Conservation (phyloP, 148 eudicot species). For the Rhododendron griersonianum region DNA sequence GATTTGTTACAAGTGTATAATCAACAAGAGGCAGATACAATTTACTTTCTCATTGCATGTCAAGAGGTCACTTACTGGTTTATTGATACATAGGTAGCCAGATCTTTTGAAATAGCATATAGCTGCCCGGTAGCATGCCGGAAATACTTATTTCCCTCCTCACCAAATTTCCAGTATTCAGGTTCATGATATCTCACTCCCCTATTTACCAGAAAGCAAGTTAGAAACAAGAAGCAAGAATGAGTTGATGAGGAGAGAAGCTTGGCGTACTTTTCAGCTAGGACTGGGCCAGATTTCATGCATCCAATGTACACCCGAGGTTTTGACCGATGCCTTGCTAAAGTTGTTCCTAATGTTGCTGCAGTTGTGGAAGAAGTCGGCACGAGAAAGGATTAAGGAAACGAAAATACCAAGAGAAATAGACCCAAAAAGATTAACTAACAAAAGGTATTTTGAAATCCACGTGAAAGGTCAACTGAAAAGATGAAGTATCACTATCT, state of each 20-base stretch:
- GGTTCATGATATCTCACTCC: constrained; percentile 74
- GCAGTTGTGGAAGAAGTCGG: constrained; percentile 13
- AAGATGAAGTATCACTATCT: not conserved
- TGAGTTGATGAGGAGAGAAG: not conserved
- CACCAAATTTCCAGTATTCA: constrained; percentile 78
- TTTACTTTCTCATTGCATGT: not conserved
- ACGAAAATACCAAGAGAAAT: not conserved
- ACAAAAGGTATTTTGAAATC: not conserved
- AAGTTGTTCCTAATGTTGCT: constrained; percentile 66
- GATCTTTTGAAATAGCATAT: constrained; percentile 64
- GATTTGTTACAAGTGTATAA: not conserved
- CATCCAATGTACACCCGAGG: constrained; percentile 74
- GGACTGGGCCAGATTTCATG: constrained; percentile 87
- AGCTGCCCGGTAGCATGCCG: constrained; percentile 75
- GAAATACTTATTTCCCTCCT: constrained; percentile 59
- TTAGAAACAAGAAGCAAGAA: constrained; percentile 9
- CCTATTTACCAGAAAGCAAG: constrained; percentile 28
- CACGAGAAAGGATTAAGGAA: not conserved
- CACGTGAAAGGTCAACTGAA: not conserved
- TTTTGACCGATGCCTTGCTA: constrained; percentile 53
- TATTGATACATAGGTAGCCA: constrained; percentile 53
- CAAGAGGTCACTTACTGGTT: constrained; percentile 40
- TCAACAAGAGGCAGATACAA: not conserved
- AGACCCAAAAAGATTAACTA: not conserved
- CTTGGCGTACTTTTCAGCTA: constrained; percentile 56